Evolutionary conservation across 306 rosid species (phyloP).

Genomic region (Alnus rubra): DNA sequence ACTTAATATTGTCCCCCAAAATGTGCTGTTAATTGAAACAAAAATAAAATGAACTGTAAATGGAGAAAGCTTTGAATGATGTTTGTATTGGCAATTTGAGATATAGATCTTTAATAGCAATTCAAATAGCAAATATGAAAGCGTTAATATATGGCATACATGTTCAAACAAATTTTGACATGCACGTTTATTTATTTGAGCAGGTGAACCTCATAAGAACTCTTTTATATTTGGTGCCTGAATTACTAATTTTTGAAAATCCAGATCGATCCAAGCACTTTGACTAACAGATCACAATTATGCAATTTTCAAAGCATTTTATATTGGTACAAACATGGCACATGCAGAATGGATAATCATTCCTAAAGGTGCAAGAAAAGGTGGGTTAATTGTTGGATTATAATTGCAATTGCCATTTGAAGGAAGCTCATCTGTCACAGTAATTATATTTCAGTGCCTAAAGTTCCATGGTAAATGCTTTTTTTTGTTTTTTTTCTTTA

Average conservation of each 20-base stretch:
- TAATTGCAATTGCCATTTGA: slow-evolving; percentile 36
- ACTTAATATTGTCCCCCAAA: background rate
- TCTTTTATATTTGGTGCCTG: too few relatives aligned
- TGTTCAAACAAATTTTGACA: too few relatives aligned
- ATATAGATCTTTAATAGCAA: too few relatives aligned
- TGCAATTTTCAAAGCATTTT: background rate
- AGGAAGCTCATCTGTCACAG: slow-evolving; percentile 26
- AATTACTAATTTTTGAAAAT: too few relatives aligned
- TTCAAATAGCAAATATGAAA: too few relatives aligned
- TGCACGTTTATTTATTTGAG: too few relatives aligned
- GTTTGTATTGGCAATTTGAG: background rate
- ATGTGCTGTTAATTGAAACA: background rate
- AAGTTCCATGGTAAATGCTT: slow-evolving; percentile 23
- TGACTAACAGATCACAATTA: background rate
- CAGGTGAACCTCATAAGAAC: too few relatives aligned
- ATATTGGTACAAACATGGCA: slow-evolving; percentile 21
- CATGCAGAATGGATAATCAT: slow-evolving; percentile 30
- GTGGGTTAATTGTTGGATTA: slow-evolving; percentile 36
- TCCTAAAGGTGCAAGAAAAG: slow-evolving; percentile 26
- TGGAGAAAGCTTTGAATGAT: background rate
- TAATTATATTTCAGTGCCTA: slow-evolving; percentile 34
- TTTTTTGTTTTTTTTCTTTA: slow-evolving; percentile 31
- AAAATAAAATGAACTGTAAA: background rate
- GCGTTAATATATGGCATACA: too few relatives aligned
- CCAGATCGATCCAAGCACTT: background rate